Evolutionary conservation across 2,329 filamentous ascomycete genomes (phyloP), one percentile per base, ranked within the genome.

Genomic region (Myotisia sp.): DNA sequence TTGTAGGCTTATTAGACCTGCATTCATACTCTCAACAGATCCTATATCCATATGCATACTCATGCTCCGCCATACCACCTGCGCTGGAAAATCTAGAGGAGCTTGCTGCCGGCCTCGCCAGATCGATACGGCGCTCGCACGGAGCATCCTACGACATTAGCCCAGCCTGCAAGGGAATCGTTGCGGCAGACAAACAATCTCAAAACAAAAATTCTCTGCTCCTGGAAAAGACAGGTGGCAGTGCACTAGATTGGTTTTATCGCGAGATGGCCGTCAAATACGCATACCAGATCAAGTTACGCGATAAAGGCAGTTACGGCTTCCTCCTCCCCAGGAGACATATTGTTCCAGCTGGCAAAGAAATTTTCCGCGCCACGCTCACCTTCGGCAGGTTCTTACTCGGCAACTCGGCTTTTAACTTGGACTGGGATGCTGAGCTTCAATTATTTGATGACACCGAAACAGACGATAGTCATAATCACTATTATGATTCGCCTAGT

Each of bases 1-100:
- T 95, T 45, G 71, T 86, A n/a, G 84, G 79, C 3, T 78, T 92
- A 43, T 53, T 95, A 28, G 90, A 98, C 53, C 67, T 95, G 17
- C 90, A 98, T 58, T 87, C 83, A 2, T 98, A 95, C 56, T 92
- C 84, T 0, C 86, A 98, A 59, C 81, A 94, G 57, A 78, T 98
- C 14, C 67, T 95, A 6, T 94, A 90, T 52, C 90, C 90, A 0
- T 95, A 86, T 54, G 77, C 81, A 4, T 93, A 83, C 58, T 82
- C 81, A 8, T 98, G 90, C 63, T 62, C 65, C 4, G 67, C 71
- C 4, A 65, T 76, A 18, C 87, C 90, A 8, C 86, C 87, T 0
- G 85, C 85, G 23, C 64, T 90, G 10, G 90, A 98, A 58, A 92
- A 92, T 47, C 70, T 98, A 1, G 75, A 93, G 56, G 90, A 98